Conservation (phyloP, 2,329 filamentous ascomycete genomes). For the Westerdykella aurantiaca region DNA sequence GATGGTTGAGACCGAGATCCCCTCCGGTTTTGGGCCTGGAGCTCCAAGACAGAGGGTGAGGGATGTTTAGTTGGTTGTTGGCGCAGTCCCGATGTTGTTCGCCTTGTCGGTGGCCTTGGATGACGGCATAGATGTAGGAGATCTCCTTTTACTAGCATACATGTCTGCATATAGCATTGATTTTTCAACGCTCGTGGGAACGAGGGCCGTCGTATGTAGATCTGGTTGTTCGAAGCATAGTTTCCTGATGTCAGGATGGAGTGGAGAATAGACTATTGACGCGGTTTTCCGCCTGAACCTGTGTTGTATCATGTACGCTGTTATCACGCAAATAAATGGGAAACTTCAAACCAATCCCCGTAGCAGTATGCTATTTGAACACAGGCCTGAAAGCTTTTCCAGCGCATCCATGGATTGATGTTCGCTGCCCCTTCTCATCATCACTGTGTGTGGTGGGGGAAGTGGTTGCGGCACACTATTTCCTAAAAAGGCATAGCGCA, state of each 20-base stretch:
- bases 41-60: conserved; percentile 8
- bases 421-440: not conserved
- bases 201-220: not conserved
- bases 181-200: not conserved
- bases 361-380: not conserved
- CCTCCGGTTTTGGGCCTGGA: conserved; percentile 4
- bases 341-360: not conserved
- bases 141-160: not conserved
- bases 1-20: conserved; percentile 69
- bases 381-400: not conserved
- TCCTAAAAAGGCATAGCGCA: not conserved
- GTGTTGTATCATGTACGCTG: too few species aligned
- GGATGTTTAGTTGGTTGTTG: conserved; percentile 11
- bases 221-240: not conserved
- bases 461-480: not conserved
- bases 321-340: too few species aligned
- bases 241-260: not conserved
- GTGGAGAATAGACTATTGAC: not conserved
- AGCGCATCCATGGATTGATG: not conserved
- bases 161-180: not conserved
- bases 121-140: too few species aligned
- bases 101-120: too few species aligned
- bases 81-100: too few species aligned
- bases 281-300: too few species aligned
- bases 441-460: not conserved